phyloP scores from a whole-genome alignment of 2,329 filamentous ascomycete species.

The Dissoconium aciculare region DNA sequence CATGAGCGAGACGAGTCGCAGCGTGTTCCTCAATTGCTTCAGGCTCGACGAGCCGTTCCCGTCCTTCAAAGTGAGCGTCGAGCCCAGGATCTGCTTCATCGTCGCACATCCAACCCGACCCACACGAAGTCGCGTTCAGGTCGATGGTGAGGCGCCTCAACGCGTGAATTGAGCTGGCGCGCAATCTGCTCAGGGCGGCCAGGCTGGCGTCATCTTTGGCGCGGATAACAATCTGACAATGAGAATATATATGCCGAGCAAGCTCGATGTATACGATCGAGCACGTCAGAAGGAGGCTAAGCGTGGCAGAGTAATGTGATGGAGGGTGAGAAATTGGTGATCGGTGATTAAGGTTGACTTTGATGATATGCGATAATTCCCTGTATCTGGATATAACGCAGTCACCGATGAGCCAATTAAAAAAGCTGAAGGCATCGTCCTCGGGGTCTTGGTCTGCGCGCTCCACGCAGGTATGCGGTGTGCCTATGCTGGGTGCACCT shows the following conservation, averaged over 20 bases:
- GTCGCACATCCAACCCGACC: not conserved
- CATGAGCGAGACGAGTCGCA: no score
- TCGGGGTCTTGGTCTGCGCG: no score
- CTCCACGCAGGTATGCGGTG: no score
- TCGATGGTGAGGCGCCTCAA: slow-evolving; percentile 1
- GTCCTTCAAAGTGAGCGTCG: not conserved
- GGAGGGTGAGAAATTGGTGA: no score
- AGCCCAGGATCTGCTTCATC: not conserved
- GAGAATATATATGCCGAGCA: not conserved
- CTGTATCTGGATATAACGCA: no score
- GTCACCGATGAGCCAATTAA: no score
- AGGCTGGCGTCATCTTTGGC: slow-evolving; percentile 1
- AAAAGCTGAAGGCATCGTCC: no score
- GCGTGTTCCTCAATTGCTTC: no score
- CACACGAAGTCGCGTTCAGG: slow-evolving; percentile 1
- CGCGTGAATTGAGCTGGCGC: not conserved
- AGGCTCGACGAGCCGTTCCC: no score
- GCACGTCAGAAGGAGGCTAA: not conserved
- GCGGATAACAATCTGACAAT: slow-evolving; percentile 1
- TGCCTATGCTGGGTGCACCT: no score
- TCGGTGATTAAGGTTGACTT: no score
- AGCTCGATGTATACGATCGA: slow-evolving; percentile 1
- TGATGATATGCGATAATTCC: no score
- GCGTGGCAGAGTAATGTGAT: not conserved
- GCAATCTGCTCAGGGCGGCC: not conserved